Base-by-base conservation (phyloP, 139 green algal species). In the Trebouxia sp. region DNA sequence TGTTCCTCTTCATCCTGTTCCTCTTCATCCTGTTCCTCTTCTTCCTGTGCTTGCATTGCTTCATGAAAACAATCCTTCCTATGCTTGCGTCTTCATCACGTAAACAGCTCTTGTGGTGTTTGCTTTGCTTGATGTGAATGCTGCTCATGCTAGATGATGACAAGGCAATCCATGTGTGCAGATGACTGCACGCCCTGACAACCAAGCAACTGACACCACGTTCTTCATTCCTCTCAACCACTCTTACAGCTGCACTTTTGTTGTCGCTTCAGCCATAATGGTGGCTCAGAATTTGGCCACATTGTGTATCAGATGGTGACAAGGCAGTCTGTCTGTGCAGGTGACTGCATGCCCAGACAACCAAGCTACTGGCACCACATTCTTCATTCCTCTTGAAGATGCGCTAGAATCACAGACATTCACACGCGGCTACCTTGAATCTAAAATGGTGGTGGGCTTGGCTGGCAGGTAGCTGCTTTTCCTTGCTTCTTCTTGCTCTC, bases 161-260 rank as follows among this genome's bases (percentile, higher is more conserved):
- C n/a, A n/a, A n/a, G n/a, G n/a, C n/a, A n/a, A 38, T 20, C 39
- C n/a, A 22, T 11, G 8, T 35, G 24, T 79, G 47, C 47, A 79
- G 84, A 84, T 93, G 66, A 86, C 81, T 9, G 81, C 85, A 1
- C 93, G 88, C 81, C 86, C 88, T 32, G 79, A 72, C 6, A 87
- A 87, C 35, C n/a, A 83, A 48, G 80, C 85, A 7, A 86, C 82
- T 24, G 89, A 87, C 11, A 90, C 87, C 84, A 96, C 93, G 22
- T 96, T 96, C 85, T 97, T 97, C 76, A 87, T 97, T 24, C 94
- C 94, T 3, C 81, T 78, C n/a, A n/a, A n/a, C n/a, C n/a, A n/a
- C n/a, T n/a, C n/a, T n/a, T n/a, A n/a, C n/a, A n/a, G n/a, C n/a
- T n/a, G n/a, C n/a, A n/a, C n/a, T n/a, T n/a, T n/a, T n/a, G n/a